phyloP scores from a whole-genome alignment of 441 rosid species.

The Adansonia madagascariensis region DNA sequence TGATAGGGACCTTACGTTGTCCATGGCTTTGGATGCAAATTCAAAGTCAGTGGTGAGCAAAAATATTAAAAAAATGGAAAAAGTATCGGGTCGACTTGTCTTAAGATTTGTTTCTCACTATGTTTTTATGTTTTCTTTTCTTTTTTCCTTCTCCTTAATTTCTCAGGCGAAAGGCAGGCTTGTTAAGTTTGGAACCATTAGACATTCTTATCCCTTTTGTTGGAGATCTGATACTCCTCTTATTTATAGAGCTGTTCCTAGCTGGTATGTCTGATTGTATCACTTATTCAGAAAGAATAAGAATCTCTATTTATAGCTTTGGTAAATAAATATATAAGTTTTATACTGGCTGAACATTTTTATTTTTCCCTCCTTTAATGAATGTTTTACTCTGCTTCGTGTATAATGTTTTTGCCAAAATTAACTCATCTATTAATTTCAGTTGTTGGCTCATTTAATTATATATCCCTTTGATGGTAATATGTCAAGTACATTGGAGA shows the following conservation, averaged over 20 bases:
- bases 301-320: neutral
- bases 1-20: neutral
- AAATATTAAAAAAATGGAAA: neutral
- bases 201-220: constrained; percentile 90
- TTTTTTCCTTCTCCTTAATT: constrained; percentile 29
- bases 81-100: neutral
- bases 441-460: neutral
- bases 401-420: neutral
- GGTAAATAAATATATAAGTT: neutral
- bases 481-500: neutral
- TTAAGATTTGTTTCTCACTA: neutral
- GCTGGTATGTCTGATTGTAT: constrained; percentile 61
- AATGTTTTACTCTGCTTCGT: neutral
- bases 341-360: neutral
- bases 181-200: constrained; percentile 81
- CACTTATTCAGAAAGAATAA: constrained; percentile 16
- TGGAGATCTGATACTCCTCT: constrained; percentile 99
- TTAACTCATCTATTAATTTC: neutral
- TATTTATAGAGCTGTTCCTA: constrained; percentile 96
- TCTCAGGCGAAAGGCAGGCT: constrained; percentile 91
- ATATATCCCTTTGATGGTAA: neutral
- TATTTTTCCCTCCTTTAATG: neutral
- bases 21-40: neutral
- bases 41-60: neutral
- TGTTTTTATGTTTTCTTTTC: constrained; percentile 13